Conservation (phyloP, 768 basidiomycete species). For the Lyophyllum decastes region DNA sequence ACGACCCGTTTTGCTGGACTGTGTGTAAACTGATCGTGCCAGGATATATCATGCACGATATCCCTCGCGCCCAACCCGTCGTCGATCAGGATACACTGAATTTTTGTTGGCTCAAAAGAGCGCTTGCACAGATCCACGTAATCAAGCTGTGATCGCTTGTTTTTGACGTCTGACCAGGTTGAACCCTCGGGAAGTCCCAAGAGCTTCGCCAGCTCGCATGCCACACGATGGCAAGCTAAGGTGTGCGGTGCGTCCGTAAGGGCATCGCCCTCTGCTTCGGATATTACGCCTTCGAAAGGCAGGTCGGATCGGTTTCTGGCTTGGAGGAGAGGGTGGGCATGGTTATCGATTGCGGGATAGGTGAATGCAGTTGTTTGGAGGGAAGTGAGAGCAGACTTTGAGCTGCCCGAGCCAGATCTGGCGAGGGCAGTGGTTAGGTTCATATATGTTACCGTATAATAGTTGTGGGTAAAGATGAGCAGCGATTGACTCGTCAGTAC, state of each 20-base stretch:
- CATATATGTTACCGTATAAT: neutral
- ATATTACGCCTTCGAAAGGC: constrained; percentile 64
- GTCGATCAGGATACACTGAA: constrained; percentile 71
- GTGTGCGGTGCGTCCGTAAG: constrained; percentile 56
- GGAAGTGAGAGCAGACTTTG: neutral
- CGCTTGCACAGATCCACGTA: constrained; percentile 60
- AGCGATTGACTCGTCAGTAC: no score
- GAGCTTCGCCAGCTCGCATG: constrained; percentile 52
- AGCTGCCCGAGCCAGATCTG: neutral
- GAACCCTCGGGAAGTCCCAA: constrained; percentile 39
- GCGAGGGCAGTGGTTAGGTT: neutral
- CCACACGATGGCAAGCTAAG: constrained; percentile 60
- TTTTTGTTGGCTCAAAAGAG: constrained; percentile 57
- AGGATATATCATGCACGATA: constrained; percentile 49
- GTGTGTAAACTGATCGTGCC: constrained; percentile 64
- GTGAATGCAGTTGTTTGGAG: constrained; percentile 24
- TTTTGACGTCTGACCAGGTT: constrained; percentile 65
- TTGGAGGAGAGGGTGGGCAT: constrained; percentile 71
- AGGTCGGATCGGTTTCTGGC: constrained; percentile 43
- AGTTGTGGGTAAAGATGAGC: no score
- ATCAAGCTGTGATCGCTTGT: constrained; percentile 37
- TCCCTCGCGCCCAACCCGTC: constrained; percentile 61
- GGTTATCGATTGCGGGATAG: constrained; percentile 73
- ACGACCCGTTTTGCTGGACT: constrained; percentile 62
- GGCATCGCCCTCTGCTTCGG: constrained; percentile 61